Evolutionary conservation across 2,329 filamentous ascomycete genomes (phyloP), one percentile per base, ranked within the genome.

Genomic region (Hymenoscyphus salicellus): DNA sequence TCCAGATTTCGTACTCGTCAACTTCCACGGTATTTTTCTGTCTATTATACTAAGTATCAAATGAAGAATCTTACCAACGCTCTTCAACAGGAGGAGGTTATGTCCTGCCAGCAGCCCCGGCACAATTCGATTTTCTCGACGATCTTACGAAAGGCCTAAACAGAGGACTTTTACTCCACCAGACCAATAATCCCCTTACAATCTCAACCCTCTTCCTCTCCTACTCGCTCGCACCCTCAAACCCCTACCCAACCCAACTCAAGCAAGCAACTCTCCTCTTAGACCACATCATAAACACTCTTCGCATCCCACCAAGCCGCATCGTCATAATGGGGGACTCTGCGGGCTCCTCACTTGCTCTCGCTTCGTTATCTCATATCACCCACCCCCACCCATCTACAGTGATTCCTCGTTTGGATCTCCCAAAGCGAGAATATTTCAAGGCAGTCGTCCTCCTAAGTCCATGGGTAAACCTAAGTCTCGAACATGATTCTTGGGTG

Each of bases 341-440:
- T 0, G 83, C 83, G 16, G 83, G 83, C 60, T 82, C 77, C n/a
- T 83, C 83, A 65, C 73, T 84, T 3, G 72, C 75, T 10, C 64
- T 83, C 1, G 73, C 73, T 2, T 67, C 85, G 0, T 74, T 84
- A 4, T 81, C 80, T 0, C 83, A 85, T 70, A 73, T 85, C 52
- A 74, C 80, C 0, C 86, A 89, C 70, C 84, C 86, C 0, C 85
- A 87, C 65, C 79, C 83, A 0, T 77, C 81, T 83, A 86, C 72
- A 82, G 83, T 2, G 83, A 88, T 86, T 52, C 73, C 78, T 0
- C 73, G 76, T 0, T 64, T 87, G 23, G 62, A 72, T 0, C 72
- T 85, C 6, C 70, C 74, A 0, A 72, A 72, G 2, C 79, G 14
- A 26, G n/a, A 52, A 14, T 79, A 8, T 75, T 88, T 17, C 79